Evolutionary conservation across 768 basidiomycete genomes (phyloP).

Genomic region (Lentinula sp.): DNA sequence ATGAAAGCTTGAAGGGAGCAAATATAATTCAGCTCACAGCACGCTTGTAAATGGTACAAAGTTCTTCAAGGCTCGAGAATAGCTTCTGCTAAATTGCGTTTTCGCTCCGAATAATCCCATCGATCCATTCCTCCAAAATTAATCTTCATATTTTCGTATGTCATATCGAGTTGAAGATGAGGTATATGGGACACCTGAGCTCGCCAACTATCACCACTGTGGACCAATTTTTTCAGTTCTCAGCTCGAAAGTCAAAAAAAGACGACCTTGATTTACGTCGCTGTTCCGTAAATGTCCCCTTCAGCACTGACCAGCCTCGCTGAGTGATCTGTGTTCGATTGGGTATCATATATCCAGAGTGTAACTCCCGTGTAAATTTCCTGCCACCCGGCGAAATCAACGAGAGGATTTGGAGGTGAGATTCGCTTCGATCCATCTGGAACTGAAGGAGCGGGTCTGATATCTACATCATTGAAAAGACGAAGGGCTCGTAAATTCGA

Average conservation of each 20-base stretch:
- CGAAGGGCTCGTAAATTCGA: conserved; percentile 66
- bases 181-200: conserved; percentile 62
- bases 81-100: conserved; percentile 59
- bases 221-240: background rate
- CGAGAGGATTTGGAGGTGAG: conserved; percentile 48
- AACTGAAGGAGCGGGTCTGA: conserved; percentile 45
- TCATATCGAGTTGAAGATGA: conserved; percentile 67
- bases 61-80: background rate
- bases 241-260: background rate
- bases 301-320: conserved; percentile 58
- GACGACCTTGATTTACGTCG: conserved; percentile 48
- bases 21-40: background rate
- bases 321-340: conserved; percentile 61
- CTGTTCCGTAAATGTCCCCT: conserved; percentile 68
- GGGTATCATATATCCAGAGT: conserved; percentile 71
- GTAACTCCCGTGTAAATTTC: conserved; percentile 65
- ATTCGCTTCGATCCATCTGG: conserved; percentile 40
- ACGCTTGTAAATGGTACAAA: background rate
- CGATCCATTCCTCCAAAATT: conserved; percentile 73
- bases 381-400: conserved; percentile 62
- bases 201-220: conserved; percentile 79
- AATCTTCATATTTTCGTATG: conserved; percentile 54
- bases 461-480: conserved; percentile 65
- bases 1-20: background rate
- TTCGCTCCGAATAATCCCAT: conserved; percentile 61